These are phyloP conservation scores for Euphorbia peplus DNA, from an alignment of 345 rosid genomes.

Conservation along the genomic window DNA sequence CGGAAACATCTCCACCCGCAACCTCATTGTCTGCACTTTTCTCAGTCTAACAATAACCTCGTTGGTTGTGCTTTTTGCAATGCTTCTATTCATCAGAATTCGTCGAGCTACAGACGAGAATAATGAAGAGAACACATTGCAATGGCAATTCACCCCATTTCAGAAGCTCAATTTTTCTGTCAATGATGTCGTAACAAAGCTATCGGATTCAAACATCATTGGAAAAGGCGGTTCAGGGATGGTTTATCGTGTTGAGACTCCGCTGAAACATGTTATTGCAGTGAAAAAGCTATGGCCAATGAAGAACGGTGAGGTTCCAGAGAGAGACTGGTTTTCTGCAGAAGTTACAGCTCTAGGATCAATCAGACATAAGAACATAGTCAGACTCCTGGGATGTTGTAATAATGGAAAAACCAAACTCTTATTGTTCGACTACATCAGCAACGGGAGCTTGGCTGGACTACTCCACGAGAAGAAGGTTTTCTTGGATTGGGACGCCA, in stretches of 20 bases:
- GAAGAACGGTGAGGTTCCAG: slow-evolving; percentile 44
- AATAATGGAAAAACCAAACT: slow-evolving; percentile 55
- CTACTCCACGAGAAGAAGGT: slow-evolving; percentile 50
- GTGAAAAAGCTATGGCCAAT: slow-evolving; percentile 72
- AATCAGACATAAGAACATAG: slow-evolving; percentile 64
- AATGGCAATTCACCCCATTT: slow-evolving; percentile 62
- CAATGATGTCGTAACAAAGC: slow-evolving; percentile 40
- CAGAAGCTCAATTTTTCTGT: slow-evolving; percentile 63
- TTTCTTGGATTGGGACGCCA: slow-evolving; percentile 61
- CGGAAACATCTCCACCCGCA: slow-evolving; percentile 29
- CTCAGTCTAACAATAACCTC: slow-evolving; percentile 39
- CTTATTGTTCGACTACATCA: slow-evolving; percentile 65
- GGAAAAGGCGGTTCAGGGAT: slow-evolving; percentile 70
- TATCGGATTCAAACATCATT: slow-evolving; percentile 49
- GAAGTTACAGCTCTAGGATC: slow-evolving; percentile 68
- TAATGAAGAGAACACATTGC: slow-evolving; percentile 36
- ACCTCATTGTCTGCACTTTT: slow-evolving; percentile 36
- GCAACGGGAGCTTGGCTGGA: slow-evolving; percentile 60
- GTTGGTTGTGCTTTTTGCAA: slow-evolving; percentile 33
- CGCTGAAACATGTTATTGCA: slow-evolving; percentile 50
- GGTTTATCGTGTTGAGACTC: slow-evolving; percentile 61
- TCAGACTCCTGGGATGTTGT: slow-evolving; percentile 66
- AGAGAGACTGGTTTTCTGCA: slow-evolving; percentile 60
- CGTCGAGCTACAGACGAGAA: slow-evolving; percentile 23
- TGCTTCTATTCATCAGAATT: slow-evolving; percentile 34